Percentiles rank a stretch among this genome's conserved stretches.
These are phyloP conservation scores for Bombardia bombarda DNA, from an alignment of 495 filamentous ascomycete genomes.

Conservation along the genomic window DNA sequence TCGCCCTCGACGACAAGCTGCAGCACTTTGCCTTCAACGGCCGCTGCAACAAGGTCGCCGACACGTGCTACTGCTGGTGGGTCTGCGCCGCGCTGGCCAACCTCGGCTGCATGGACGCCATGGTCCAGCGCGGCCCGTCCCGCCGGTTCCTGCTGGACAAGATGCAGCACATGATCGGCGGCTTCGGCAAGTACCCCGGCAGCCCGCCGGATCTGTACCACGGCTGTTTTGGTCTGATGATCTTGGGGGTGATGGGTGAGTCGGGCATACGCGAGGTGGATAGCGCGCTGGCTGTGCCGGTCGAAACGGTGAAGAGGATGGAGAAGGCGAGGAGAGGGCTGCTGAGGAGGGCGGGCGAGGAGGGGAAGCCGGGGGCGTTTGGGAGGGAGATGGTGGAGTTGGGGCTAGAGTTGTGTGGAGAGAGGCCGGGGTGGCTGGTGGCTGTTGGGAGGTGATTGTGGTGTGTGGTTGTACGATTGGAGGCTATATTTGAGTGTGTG, in stretches of 20 bases:
- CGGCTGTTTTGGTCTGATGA: conserved; percentile 78
- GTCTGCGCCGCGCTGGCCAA: conserved; percentile 63
- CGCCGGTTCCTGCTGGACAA: conserved; percentile 75
- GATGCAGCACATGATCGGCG: conserved; percentile 86
- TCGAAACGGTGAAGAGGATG: conserved; percentile 37
- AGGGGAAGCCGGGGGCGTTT: conserved; percentile 2
- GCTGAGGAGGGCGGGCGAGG: conserved; percentile 13
- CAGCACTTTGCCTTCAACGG: conserved; percentile 69
- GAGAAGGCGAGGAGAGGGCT: conserved; percentile 25
- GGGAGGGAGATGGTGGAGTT: conserved; percentile 15
- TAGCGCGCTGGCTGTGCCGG: conserved; percentile 58
- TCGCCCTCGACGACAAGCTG: conserved; percentile 25
- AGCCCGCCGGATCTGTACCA: conserved; percentile 87
- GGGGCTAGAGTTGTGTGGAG: conserved; percentile 12
- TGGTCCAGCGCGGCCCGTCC: conserved; percentile 53
- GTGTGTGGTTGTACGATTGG: too few species aligned
- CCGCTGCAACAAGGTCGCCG: conserved; percentile 75
- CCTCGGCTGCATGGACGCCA: conserved; percentile 49
- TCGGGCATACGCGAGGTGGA: conserved; percentile 55
- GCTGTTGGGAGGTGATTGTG: neutral
- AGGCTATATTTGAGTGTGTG: too few species aligned
- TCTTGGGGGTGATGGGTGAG: conserved; percentile 59
- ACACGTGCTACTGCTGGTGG: conserved; percentile 97
- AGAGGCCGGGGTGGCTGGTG: conserved; percentile 11
- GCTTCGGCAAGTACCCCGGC: conserved; percentile 78